Percentiles rank a stretch among this genome's conserved stretches.
Conservation (phyloP, 768 basidiomycete genomes). For the Sutorius australiensis region DNA sequence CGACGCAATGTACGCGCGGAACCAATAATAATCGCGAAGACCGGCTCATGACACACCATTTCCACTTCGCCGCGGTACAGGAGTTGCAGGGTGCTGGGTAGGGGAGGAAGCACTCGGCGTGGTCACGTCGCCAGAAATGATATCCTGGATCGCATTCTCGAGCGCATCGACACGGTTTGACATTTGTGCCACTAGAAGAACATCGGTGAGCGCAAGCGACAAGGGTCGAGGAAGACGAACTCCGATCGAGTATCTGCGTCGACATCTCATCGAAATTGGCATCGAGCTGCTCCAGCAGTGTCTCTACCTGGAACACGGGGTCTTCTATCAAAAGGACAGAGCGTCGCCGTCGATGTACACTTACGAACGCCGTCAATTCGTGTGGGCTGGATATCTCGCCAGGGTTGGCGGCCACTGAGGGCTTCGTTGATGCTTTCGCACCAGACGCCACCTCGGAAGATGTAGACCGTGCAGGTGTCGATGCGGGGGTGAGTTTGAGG, state of each 20-base stretch:
- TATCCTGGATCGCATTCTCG: slow-evolving; percentile 88
- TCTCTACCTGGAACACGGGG: slow-evolving; percentile 64
- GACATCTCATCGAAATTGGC: slow-evolving; percentile 93
- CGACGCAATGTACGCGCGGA: slow-evolving; percentile 11
- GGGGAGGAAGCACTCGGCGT: slow-evolving; percentile 59
- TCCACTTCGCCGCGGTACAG: slow-evolving; percentile 42
- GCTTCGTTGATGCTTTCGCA: slow-evolving; percentile 47
- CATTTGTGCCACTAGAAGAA: slow-evolving; percentile 80
- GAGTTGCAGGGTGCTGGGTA: slow-evolving; percentile 35
- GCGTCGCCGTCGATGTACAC: slow-evolving; percentile 31
- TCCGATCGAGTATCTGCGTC: slow-evolving; percentile 77
- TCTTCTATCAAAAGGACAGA: neutral
- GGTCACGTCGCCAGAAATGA: slow-evolving; percentile 70
- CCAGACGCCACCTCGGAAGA: slow-evolving; percentile 21
- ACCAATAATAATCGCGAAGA: slow-evolving; percentile 12
- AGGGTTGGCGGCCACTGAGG: slow-evolving; percentile 32
- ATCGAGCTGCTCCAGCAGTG: slow-evolving; percentile 83
- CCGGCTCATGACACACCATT: slow-evolving; percentile 27
- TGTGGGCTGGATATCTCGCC: slow-evolving; percentile 88
- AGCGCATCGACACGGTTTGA: slow-evolving; percentile 85
- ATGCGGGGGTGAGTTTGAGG: slow-evolving; percentile 55
- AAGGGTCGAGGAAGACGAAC: slow-evolving; percentile 41
- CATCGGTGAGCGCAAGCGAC: neutral
- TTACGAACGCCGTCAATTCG: slow-evolving; percentile 90
- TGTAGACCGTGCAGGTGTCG: slow-evolving; percentile 47